A percentile compares a stretch with the other conserved stretches of the same genome.
These are phyloP conservation scores for Leptomonas pyrrhocoris DNA, from an alignment of 208 protist genomes.

Conservation along the genomic window DNA sequence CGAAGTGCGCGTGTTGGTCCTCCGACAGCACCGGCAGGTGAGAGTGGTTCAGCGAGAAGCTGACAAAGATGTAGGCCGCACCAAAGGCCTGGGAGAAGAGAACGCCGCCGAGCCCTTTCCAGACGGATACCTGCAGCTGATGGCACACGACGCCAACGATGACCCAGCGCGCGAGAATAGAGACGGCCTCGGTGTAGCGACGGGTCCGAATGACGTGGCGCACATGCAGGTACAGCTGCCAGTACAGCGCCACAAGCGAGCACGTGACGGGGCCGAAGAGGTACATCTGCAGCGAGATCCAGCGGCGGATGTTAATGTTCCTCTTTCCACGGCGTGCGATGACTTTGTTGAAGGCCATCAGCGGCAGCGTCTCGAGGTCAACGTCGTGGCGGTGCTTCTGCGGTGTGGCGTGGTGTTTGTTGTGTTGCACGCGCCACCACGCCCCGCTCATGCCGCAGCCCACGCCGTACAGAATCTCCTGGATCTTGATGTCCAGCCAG, in stretches of 20 bases:
- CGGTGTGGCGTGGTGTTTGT: conserved; percentile 78
- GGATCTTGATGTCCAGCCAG: conserved; percentile 63
- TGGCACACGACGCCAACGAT: conserved; percentile 43
- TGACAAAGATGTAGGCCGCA: conserved; percentile 79
- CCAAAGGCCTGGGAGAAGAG: conserved; percentile 63
- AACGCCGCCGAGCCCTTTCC: conserved; percentile 44
- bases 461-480: conserved; percentile 70
- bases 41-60: conserved; percentile 80
- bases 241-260: conserved; percentile 74
- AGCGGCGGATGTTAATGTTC: conserved; percentile 45
- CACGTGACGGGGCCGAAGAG: conserved; percentile 73
- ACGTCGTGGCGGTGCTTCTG: conserved; percentile 79
- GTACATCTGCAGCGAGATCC: conserved; percentile 71
- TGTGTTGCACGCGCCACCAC: conserved; percentile 83
- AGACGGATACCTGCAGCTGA: conserved; percentile 45
- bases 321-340: conserved; percentile 47
- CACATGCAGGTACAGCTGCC: conserved; percentile 78
- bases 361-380: conserved; percentile 77
- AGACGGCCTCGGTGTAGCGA: conserved; percentile 58
- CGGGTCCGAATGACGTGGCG: conserved; percentile 66
- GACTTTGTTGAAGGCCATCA: conserved; percentile 78
- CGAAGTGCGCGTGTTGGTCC: conserved; percentile 64
- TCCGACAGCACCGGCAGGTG: conserved; percentile 62
- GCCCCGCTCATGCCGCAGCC: conserved; percentile 77
- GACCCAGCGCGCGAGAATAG: conserved; percentile 52